Base-by-base conservation (phyloP, 495 filamentous ascomycete species). In the Lophiotrema nucula region DNA sequence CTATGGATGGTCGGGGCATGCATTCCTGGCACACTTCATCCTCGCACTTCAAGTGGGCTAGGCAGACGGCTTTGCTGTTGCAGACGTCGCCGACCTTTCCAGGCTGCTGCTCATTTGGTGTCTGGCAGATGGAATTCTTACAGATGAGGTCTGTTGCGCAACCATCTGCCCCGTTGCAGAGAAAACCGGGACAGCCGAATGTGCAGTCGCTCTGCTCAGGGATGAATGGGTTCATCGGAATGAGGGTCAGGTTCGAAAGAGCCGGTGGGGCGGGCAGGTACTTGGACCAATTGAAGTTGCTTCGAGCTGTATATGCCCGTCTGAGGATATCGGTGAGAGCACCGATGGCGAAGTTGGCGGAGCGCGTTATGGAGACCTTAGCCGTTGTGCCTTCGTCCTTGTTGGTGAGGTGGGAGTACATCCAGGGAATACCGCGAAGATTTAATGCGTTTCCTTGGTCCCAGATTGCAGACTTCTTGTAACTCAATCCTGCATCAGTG, bases 361-460 rank as follows among this genome's bases (percentile, higher is more conserved):
- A 42, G 42, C 49, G 49, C 18, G 39, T 26, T n/a, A 60, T 27
- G 41, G 5, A 33, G 28, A 64, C 24, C 25, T 33, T 21, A 5
- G 44, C 5, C 1, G 42, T 45, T 6, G 46, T 51, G 23, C 56
- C 56, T 53, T 65, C 62, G 23, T 53, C 56, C 10, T 28, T n/a
- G 24, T 16, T 46, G 18, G 51, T 61, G 16, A 56, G 18, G 21
- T 53, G 19, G 11, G 62, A 60, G 22, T 58, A 65, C 1, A 65
- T 57, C 63, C 63, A 66, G 16, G 63, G 63, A 24, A 66, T 60
- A 1, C 63, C 63, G 18, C 63, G 63, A 21, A 55, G 55, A 42
- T 66, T 66, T 25, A 66, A 49, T 13, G 58, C 53, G 41, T 66
- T 62, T 4, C 58, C 63, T 47, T 66, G 63, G 22, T 62, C 63